Conservation (phyloP, 169 alveolate species). For the Blepharisma undulans region DNA sequence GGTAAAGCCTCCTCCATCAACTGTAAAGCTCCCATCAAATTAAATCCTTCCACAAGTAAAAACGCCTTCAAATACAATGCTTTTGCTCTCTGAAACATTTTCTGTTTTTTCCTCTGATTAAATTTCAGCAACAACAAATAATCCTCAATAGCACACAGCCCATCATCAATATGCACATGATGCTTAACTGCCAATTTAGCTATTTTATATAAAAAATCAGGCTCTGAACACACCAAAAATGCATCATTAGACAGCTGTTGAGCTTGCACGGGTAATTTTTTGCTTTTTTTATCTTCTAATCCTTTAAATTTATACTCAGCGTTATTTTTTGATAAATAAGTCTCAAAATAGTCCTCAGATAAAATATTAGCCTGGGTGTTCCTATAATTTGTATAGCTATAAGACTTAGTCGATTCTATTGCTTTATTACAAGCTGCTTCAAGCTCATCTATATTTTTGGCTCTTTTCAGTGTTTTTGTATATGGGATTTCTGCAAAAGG, state of each 20-base stretch:
- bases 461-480: conserved; percentile 11
- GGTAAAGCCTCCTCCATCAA: not conserved
- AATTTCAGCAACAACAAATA: not conserved
- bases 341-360: not conserved
- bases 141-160: conserved; percentile 18
- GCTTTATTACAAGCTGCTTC: not conserved
- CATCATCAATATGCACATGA: conserved; percentile 7
- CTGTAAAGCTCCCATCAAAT: not conserved
- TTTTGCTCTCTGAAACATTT: not conserved
- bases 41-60: not conserved
- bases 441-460: not conserved
- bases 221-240: not conserved
- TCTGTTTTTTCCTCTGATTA: not conserved
- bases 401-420: not conserved
- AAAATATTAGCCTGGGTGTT: not conserved
- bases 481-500: conserved; percentile 11
- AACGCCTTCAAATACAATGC: not conserved
- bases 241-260: not conserved
- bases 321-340: not conserved
- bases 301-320: not conserved
- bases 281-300: not conserved
- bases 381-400: conserved; percentile 1
- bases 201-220: not conserved
- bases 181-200: not conserved
- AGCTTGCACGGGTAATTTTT: not conserved